Conservation (phyloP, 768 basidiomycete species). For the Phanerochaete carnosa region DNA sequence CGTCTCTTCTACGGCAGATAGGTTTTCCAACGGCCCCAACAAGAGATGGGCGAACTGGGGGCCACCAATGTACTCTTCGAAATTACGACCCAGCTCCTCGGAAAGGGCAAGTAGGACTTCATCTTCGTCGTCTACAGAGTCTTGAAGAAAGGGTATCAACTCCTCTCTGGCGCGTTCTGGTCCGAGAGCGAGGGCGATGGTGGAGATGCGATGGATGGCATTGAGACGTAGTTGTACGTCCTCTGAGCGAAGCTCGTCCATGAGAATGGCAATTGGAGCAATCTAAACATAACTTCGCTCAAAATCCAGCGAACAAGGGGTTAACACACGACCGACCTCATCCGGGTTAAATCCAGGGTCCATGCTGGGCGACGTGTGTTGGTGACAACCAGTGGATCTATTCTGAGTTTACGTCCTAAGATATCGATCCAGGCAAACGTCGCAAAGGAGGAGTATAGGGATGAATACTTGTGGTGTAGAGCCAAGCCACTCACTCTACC, state of each 20-base stretch:
- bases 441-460: not conserved
- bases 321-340: conserved; percentile 49
- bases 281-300: conserved; percentile 42
- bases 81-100: conserved; percentile 89
- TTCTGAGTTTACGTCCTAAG: not conserved
- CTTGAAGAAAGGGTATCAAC: conserved; percentile 94
- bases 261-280: conserved; percentile 92
- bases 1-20: conserved; percentile 96
- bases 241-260: conserved; percentile 97
- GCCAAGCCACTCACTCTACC: not conserved
- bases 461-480: not conserved
- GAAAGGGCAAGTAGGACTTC: conserved; percentile 95
- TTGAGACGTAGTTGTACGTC: conserved; percentile 95
- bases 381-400: not conserved
- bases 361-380: conserved; percentile 40
- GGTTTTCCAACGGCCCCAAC: conserved; percentile 89
- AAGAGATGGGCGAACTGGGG: conserved; percentile 81
- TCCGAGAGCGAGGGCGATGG: conserved; percentile 95
- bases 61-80: conserved; percentile 95
- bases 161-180: conserved; percentile 94
- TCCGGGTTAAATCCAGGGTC: conserved; percentile 63
- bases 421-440: not conserved
- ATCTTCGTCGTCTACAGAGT: conserved; percentile 99
- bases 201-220: conserved; percentile 95
- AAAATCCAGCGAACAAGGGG: not conserved